phyloP scores from a whole-genome alignment of 2,329 filamentous ascomycete genomes.

The Penicillium sp. region DNA sequence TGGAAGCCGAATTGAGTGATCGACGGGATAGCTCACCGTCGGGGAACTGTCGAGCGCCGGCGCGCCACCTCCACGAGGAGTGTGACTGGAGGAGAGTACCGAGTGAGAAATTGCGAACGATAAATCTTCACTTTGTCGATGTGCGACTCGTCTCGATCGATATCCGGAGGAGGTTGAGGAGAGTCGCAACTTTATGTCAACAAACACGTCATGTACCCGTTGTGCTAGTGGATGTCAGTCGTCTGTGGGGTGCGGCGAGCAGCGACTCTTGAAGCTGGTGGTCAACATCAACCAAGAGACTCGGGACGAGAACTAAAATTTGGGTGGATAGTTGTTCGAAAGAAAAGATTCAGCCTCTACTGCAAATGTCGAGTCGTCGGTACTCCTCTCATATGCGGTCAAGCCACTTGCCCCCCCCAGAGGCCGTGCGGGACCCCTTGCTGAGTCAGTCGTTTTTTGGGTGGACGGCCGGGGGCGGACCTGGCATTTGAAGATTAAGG shows the following conservation, averaged over 20 bases:
- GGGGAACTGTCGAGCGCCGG: constrained; percentile 20
- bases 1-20: constrained; percentile 8
- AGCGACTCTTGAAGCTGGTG: constrained; percentile 4
- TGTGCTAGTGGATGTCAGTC: constrained; percentile 13
- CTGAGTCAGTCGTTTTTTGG: constrained; percentile 17
- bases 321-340: neutral
- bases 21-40: constrained; percentile 12
- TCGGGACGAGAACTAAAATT: neutral
- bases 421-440: constrained; percentile 18
- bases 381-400: constrained; percentile 20
- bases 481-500: too few relatives aligned
- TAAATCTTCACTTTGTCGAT: neutral
- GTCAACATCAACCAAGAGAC: neutral
- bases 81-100: constrained; percentile 17
- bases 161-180: constrained; percentile 13
- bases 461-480: neutral
- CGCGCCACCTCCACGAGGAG: constrained; percentile 31
- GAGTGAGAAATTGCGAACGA: too few relatives aligned
- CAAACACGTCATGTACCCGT: constrained; percentile 34
- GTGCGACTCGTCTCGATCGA: constrained; percentile 6
- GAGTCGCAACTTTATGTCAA: constrained; percentile 20
- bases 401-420: constrained; percentile 24
- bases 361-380: constrained; percentile 12
- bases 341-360: neutral
- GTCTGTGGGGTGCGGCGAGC: constrained; percentile 11